Evolutionary conservation across 2,329 filamentous ascomycete genomes (phyloP), one percentile per base, ranked within the genome.

Genomic region (Cladophialophora exuberans): DNA sequence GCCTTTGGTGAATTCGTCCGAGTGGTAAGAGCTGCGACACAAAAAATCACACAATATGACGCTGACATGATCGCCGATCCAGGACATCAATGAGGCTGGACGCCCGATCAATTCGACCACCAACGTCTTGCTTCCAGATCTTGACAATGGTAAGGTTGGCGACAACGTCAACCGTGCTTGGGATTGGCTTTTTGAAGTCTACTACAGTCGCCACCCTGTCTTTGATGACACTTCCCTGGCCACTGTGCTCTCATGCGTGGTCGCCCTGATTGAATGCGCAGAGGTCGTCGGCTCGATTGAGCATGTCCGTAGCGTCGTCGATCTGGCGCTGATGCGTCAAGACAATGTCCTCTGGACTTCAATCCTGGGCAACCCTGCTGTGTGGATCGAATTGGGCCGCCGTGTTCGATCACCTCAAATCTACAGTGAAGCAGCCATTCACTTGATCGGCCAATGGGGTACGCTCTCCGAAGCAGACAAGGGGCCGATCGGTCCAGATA

Each of bases 251-350:
- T 52, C 62, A 1, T 71, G 73, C 39, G 73, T 73, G 17, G 64
- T 73, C 26, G 67, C 69, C 3, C 66, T 81, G 6, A 66, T 77
- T 41, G 66, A 73, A 11, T 72, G 78, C 10, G 76, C 76, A 1
- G 76, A 79, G 53, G 74, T 75, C 41, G 71, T 82, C 3, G 68
- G 72, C 13, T 74, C 76, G 33, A 69, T 73, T 13, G 63, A 67
- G 11, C 61, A 73, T 43, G 68, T 83, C 56, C 70, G 71, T 43
- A 72, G 74, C 22, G 66, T 72, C 3, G 72, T 82, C 55, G 76
- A 80, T 54, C 71, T 75, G 30, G 73, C 75, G 1, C 72, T 82
- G 2, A 65, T 79, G 50, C 72, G 73, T 45, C 72, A 76, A 28
- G 76, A 75, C 17, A 76, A 79, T 56, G 62, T 66, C 4, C 69